Evolutionary conservation across 2,329 filamentous ascomycete genomes (phyloP), one percentile per base, ranked within the genome.

Genomic region (Curvularia spicifera): DNA sequence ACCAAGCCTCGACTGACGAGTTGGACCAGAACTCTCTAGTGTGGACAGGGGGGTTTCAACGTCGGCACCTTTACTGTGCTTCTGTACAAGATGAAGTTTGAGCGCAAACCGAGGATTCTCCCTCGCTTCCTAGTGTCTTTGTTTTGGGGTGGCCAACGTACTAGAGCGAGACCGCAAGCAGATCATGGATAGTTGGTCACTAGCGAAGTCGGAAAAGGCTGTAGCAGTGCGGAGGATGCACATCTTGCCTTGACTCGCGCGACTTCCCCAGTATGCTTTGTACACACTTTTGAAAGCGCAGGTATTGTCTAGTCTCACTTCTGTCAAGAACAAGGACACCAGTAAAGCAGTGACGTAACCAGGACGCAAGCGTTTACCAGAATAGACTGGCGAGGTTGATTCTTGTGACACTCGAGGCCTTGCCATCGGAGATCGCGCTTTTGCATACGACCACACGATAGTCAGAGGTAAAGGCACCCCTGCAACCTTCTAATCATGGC

Each of bases 191-290:
- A 12, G 10, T n/a, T 12, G 26, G 44, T 46, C 28, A 24, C 28
- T 15, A 12, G 12, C 28, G n/a, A 31, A 20, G 7, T 10, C 24
- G 26, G 26, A 9, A 45, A 29, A 18, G 24, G 6, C 24, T 45
- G 43, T 45, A 29, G n/a, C 15, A 45, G 43, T 18, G 6, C n/a
- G 28, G 5, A 20, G 9, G 44, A 15, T 46, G 5, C 13, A 13
- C 26, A 29, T 29, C 26, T 18, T 45, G 43, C n/a, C 43, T 45
- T 45, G 43, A 45, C 43, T 45, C 43, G 43, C 43, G 44, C 44
- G 20, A 31, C 26, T 31, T 46, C 9, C 44, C 3, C 8, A 22
- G 26, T 15, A 33, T 33, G 44, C 28, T 20, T 46, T 33, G 44
- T 18, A 46, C 13, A 46, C 18, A n/a, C 12, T 31, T 33, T 28